Percentiles rank a stretch among this genome's conserved stretches.
Conservation (phyloP, 2,329 filamentous ascomycete genomes). For the Sphaerulina musiva region DNA sequence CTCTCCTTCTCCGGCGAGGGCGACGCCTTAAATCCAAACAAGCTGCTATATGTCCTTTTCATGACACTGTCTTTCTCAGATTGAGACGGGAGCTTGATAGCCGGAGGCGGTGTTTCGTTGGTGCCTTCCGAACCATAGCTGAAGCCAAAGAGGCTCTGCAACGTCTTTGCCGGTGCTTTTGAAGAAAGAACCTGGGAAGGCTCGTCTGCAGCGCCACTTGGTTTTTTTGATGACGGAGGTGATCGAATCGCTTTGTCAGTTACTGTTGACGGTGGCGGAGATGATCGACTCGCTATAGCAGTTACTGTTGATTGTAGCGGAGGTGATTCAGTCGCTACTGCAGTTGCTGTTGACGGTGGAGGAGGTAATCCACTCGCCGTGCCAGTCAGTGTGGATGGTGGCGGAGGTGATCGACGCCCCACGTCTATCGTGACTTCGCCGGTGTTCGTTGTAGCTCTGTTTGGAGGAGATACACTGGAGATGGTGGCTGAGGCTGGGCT, state of each 20-base stretch:
- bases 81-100: conserved; percentile 20
- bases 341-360: too few relatives aligned
- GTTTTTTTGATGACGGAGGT: background rate
- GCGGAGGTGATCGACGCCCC: too few relatives aligned
- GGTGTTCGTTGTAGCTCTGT: too few relatives aligned
- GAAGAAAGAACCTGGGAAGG: background rate
- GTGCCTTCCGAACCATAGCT: conserved; percentile 21
- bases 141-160: conserved; percentile 12
- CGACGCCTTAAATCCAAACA: conserved; percentile 29
- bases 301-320: too few relatives aligned
- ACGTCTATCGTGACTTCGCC: too few relatives aligned
- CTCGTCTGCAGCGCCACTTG: background rate
- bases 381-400: too few relatives aligned
- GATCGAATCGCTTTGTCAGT: background rate
- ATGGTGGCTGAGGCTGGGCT: background rate
- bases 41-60: conserved; percentile 27
- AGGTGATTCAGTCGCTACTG: too few relatives aligned
- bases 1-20: conserved; percentile 21
- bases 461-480: background rate
- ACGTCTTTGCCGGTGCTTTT: conserved; percentile 13
- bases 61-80: conserved; percentile 29
- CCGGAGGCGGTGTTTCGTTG: conserved; percentile 5
- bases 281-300: too few relatives aligned
- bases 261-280: background rate
- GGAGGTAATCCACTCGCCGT: too few relatives aligned